Evolutionary conservation across 495 filamentous ascomycete genomes (phyloP), one percentile per base, ranked within the genome.

Genomic region (Lasiosphaeria hispida): DNA sequence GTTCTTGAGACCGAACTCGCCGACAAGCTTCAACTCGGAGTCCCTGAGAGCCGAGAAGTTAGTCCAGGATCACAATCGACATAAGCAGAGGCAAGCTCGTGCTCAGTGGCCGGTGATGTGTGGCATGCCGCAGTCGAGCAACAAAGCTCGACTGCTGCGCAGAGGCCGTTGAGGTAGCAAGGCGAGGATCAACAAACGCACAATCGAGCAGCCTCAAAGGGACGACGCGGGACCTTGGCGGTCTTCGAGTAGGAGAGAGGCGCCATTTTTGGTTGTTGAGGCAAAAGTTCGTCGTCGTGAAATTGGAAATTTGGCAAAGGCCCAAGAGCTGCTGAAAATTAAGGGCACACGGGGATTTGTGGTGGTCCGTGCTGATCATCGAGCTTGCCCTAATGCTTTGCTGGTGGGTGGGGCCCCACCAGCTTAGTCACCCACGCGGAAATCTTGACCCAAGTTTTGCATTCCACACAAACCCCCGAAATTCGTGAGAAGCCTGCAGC

Each of bases 121-220:
- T 63, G 56, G 65, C 67, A 58, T 69, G 65, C 53, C 30, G 54
- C 34, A 34, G 23, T 30, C 23, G 48, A 43, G 11, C 82, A 91
- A 34, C 42, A 56, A 17, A 39, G 23, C 33, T 55, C 10, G 53
- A 17, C 92, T 88, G 85, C 55, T 48, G 59, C 59, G 62, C 65
- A 69, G 67, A 69, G 65, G 69, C 69, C 61, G 57, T 61, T 63
- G 58, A 58, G 45, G 36, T 59, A 47, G 39, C 51, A 51, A 66
- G 50, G 40, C 50, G 53, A 45, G 55, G 40, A 55, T 69, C 57
- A 30, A 30, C 23, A 67, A 72, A 69, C 70, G 67, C 68, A 97
- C 94, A 98, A 86, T 87, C 94, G 95, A 77, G 94, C 94, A 73
- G 91, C 93, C 89, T 98, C 94, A 85, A 95, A 98, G 68, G 94